These are phyloP conservation scores for Stachybotrys chlorohalonatus DNA, from an alignment of 2,329 filamentous ascomycete genomes.

Conservation along the genomic window DNA sequence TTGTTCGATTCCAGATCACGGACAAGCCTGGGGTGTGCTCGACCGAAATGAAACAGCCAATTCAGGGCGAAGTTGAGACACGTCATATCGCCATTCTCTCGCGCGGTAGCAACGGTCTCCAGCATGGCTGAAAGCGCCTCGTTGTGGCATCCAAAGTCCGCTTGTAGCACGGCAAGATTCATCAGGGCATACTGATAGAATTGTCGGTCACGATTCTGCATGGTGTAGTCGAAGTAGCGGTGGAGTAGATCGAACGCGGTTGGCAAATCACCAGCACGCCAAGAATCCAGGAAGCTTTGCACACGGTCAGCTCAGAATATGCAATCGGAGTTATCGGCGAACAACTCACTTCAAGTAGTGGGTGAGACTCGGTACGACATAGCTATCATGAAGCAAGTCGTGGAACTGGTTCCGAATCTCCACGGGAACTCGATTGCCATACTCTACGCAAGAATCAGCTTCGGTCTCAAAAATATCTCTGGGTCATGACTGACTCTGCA, in stretches of 20 bases:
- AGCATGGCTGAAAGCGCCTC: conserved; percentile 93
- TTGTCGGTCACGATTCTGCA: conserved; percentile 71
- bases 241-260: conserved; percentile 87
- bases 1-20: conserved; percentile 60
- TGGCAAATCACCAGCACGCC: conserved; percentile 83
- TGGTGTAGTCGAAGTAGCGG: conserved; percentile 94
- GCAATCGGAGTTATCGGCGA: background rate
- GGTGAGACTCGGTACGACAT: conserved; percentile 60
- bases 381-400: conserved; percentile 56
- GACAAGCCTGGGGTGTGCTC: conserved; percentile 70
- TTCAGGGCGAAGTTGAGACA: conserved; percentile 93
- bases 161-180: conserved; percentile 86
- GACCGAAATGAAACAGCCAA: conserved; percentile 93
- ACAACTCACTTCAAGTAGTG: conserved; percentile 59
- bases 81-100: conserved; percentile 84
- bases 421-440: conserved; percentile 68
- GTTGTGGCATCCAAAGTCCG: conserved; percentile 84
- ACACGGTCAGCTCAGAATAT: background rate
- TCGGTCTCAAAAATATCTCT: background rate
- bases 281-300: conserved; percentile 75
- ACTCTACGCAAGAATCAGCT: conserved; percentile 34
- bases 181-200: conserved; percentile 94
- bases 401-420: conserved; percentile 65
- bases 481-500: conserved; percentile 57
- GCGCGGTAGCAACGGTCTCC: conserved; percentile 87